Base-by-base conservation (phyloP, 371 early-diverging fungal genomes). In the Haplosporangium sp. region DNA sequence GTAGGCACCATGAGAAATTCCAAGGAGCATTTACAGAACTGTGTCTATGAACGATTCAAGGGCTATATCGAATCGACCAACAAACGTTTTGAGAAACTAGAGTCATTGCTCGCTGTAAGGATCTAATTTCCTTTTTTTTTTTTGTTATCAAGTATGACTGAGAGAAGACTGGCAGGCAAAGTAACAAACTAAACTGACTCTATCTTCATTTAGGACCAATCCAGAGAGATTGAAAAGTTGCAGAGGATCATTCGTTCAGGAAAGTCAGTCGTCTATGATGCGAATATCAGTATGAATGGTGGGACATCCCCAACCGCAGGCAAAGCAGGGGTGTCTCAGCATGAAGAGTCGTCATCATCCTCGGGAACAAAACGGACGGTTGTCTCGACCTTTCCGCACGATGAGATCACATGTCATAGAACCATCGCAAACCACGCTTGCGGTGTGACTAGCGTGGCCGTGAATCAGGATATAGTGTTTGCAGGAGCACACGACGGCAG, bases 401-500 rank as follows among this genome's bases (percentile, higher is more conserved):
- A 83, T 40, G 83, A 85, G 46, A 87, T 91, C 54, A 76, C 80
- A 52, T 89, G 89, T 67, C 79, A 80, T 29, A 67, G 81, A n/a
- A 91, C 89, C 7, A 88, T 91, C 48, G 70, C 80, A 7, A 83
- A 81, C 10, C 83, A 86, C 55, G 71, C 81, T 5, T 82, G 89
- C 53, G 91, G 91, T 12, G 88, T 91, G 5, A 89, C 91, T 6
- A 86, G 90, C 8, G 66, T 91, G 14, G 86, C 86, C 0, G 85
- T 85, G 59, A 71, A 70, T 16, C 69, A 81, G 29, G 85, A 82
- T 29, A 77, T 61, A 23, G 73, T 91, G 36, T 87, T 81, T 74
- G 80, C 89, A 16, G 91, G 90, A 12, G 84, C 86, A 0, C 89
- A 91, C 68, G 89, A 91, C 74, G 91, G 91, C 0, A 79, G 79